Base-by-base conservation (phyloP, 2,329 filamentous ascomycete genomes). In the Magnaporthiopsis incrustans region DNA sequence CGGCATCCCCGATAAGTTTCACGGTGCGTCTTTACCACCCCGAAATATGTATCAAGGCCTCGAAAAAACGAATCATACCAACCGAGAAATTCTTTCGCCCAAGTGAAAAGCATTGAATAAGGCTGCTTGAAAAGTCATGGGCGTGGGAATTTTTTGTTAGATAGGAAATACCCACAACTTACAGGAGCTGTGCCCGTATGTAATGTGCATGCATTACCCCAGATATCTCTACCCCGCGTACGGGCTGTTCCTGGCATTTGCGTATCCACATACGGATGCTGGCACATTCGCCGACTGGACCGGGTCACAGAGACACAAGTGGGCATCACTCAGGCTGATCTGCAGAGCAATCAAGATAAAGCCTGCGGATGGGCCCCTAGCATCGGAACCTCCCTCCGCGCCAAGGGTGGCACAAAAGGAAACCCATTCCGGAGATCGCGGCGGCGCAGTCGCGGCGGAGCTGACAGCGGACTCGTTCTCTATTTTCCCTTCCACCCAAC, bases 251-350 rank as follows among this genome's bases (percentile, higher is more conserved):
- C 25, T 15, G 26, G 26, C 27, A 58, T 25, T 25, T 58, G 57
- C 57, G 30, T 25, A 57, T 57, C n/a, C 56, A 25, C n/a, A 11
- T 25, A 27, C 56, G 56, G 56, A 57, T 57, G n/a, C 35, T 38
- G 35, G 35, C 35, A 38, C 12, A 18, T 38, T 18, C 35, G 14
- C 35, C 35, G 35, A 38, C 35, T 57, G 56, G 56, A 26, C 56
- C n/a, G 15, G 56, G 26, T 3, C 35, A 18, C 35, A 18, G 14
- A 53, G 4, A 4, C 6, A 11, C 44, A 53, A 15, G 26, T 32
- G 57, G n/a, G 57, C 25, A 57, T 26, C 27, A 62, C 50, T 62
- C 61, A 62, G 61, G 26, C 61, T 62, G 63, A 63, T 63, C 33
- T 63, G 56, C 33, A 63, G 30, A 26, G 18, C 32, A 63, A 33